Evolutionary conservation across 352 stramenopile genomes (phyloP).

Genomic region (Elongisporangium anandrum): DNA sequence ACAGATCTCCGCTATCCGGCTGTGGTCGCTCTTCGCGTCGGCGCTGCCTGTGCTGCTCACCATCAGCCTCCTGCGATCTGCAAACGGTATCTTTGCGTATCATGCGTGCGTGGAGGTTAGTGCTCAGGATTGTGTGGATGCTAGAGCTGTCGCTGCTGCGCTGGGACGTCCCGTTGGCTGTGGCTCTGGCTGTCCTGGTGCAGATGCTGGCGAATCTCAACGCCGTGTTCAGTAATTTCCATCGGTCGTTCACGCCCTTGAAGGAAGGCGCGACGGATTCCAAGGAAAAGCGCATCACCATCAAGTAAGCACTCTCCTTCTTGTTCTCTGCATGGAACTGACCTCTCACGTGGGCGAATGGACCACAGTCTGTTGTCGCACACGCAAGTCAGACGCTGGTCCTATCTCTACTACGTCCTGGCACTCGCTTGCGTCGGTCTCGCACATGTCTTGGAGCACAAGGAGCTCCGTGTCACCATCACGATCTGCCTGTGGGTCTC

Average conservation of each 20-base stretch:
- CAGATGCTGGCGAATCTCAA: constrained; percentile 74
- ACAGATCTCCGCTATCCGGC: constrained; percentile 45
- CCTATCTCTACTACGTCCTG: constrained; percentile 43
- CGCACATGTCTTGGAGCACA: constrained; percentile 35
- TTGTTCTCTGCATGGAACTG: not conserved
- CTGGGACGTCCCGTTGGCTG: constrained; percentile 27
- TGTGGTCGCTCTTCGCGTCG: constrained; percentile 55
- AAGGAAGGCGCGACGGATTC: constrained; percentile 15
- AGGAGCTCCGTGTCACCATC: constrained; percentile 24
- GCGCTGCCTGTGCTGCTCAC: constrained; percentile 44
- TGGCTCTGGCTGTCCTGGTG: constrained; percentile 50
- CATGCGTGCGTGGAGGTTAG: no score
- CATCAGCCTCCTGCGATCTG: constrained; percentile 43
- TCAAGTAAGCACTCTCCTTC: constrained; percentile 39
- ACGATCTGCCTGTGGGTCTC: constrained; percentile 25
- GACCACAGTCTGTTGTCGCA: constrained; percentile 53
- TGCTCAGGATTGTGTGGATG: not conserved
- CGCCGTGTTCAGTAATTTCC: constrained; percentile 66
- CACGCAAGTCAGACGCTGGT: constrained; percentile 71
- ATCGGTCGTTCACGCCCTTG: constrained; percentile 43
- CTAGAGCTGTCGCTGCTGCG: constrained; percentile 28
- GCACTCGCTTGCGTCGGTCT: constrained; percentile 34
- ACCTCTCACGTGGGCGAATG: constrained; percentile 3
- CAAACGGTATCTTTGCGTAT: constrained; percentile 10
- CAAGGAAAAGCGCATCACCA: constrained; percentile 47